Conservation (phyloP, 169 alveolate genomes). For the Cryptosporidium xiaoi region DNA sequence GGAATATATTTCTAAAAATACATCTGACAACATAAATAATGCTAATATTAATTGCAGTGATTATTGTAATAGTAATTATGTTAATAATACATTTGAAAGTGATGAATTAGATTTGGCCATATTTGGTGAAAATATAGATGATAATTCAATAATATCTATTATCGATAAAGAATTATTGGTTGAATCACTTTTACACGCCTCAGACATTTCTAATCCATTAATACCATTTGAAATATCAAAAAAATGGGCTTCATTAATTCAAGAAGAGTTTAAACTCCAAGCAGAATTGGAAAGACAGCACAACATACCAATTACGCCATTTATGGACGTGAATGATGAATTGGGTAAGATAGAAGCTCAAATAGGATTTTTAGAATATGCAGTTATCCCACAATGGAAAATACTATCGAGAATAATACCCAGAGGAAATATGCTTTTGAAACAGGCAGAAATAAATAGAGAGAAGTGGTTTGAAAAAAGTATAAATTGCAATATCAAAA, state of each 20-base stretch:
- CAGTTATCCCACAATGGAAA: constrained; percentile 82
- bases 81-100: neutral
- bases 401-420: constrained; percentile 47
- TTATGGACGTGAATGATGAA: constrained; percentile 84
- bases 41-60: neutral
- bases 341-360: constrained; percentile 82
- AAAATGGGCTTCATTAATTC: constrained; percentile 83
- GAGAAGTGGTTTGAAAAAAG: constrained; percentile 34
- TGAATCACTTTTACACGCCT: constrained; percentile 84
- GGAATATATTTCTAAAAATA: constrained; percentile 31
- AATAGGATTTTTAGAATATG: constrained; percentile 84
- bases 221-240: constrained; percentile 83
- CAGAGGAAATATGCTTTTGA: neutral
- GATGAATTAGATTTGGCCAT: constrained; percentile 16
- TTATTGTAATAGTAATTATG: neutral
- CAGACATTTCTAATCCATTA: constrained; percentile 87
- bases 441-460: constrained; percentile 35
- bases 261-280: constrained; percentile 85
- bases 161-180: constrained; percentile 76
- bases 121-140: constrained; percentile 35
- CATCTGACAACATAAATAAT: neutral
- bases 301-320: constrained; percentile 82
- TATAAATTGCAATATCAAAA: neutral
- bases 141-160: neutral
- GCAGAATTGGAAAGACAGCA: constrained; percentile 86